Evolutionary conservation across 768 basidiomycete species (phyloP).

Genomic region (Termitomyces sp.): DNA sequence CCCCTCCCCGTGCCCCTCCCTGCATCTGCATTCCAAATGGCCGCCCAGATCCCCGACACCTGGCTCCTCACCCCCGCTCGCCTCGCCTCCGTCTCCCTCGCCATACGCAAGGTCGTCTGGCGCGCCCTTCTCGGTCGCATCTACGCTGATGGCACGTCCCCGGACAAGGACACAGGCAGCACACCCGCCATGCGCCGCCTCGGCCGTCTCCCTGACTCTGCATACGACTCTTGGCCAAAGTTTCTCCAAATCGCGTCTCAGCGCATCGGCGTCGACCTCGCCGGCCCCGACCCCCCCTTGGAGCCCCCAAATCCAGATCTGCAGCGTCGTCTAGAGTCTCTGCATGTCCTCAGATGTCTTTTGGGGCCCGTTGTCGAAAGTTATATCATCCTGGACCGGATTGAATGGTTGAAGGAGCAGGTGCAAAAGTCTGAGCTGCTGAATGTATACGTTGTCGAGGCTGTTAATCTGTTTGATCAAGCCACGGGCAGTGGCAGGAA

Average conservation of each 20-base stretch:
- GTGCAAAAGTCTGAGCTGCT: slow-evolving; percentile 15
- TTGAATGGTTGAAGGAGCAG: slow-evolving; percentile 47
- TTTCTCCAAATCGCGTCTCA: slow-evolving; percentile 31
- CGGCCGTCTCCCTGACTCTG: slow-evolving; percentile 45
- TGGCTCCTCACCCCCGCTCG: slow-evolving; percentile 41
- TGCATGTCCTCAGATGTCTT: slow-evolving; percentile 64
- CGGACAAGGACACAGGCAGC: slow-evolving; percentile 25
- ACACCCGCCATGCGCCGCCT: slow-evolving; percentile 33
- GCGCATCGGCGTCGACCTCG: slow-evolving; percentile 22
- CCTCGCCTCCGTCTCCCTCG: slow-evolving; percentile 36
- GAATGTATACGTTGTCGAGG: slow-evolving; percentile 23
- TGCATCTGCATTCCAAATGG: slow-evolving; percentile 58
- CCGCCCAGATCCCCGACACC: slow-evolving; percentile 61
- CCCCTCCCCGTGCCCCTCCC: slow-evolving; percentile 33
- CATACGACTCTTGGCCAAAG: slow-evolving; percentile 43
- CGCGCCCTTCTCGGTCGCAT: slow-evolving; percentile 49
- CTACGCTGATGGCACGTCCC: slow-evolving; percentile 3
- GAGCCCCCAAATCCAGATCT: slow-evolving; percentile 15
- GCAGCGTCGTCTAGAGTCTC: slow-evolving; percentile 43
- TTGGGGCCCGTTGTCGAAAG: slow-evolving; percentile 66
- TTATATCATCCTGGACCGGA: slow-evolving; percentile 57
- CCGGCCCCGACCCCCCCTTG: neutral
- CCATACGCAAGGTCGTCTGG: slow-evolving; percentile 67
- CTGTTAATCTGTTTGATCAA: slow-evolving; percentile 72
- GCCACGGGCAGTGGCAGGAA: slow-evolving; percentile 68